Base-by-base conservation (phyloP, 2,329 filamentous ascomycete species). In the Didymella keratinophila region DNA sequence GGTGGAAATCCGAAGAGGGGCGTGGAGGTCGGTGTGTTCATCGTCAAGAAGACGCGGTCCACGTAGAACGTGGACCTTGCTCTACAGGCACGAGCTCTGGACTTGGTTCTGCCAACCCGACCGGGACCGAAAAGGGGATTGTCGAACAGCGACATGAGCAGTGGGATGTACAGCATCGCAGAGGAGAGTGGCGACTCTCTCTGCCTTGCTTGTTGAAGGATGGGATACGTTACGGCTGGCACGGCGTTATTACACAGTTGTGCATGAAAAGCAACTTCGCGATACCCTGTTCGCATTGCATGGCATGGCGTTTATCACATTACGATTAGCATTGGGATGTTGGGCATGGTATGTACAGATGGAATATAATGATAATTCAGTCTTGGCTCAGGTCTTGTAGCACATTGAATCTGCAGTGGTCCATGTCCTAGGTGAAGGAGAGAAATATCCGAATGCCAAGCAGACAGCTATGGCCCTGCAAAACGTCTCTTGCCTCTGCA, bases 1-100 rank as follows among this genome's bases (percentile, higher is more conserved):
- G 23, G 72, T 76, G 45, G 78, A 76, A 53, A 71, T 47, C 81
- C 81, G 42, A 78, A 72, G 27, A 72, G 71, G n/a, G 80, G 79
- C 9, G 70, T 83, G 5, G 81, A 83, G 61, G 73, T 83, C 6
- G 78, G 79, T 28, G 76, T 82, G 3, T 83, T 83, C 62, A 76
- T 83, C 25, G 75, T 83, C 45, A 72, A 70, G 54, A 76, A 73
- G 52, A 63, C 64, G 39, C 37, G 51, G 41, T 55, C 54, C 39
- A 12, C 44, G 37, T 64, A 61, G 51, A 18, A 43, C 36, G 41
- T 52, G 44, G 28, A 55, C 11, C 52, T 58, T 46, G 44, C 11
- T 18, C n/a, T 37, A 3, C 21, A 46, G 42, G 28, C 45, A 7
- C 23, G 48, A 6, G 44, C 9, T 23, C 18, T 41, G 37, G 12